A percentile compares a stretch with the other conserved stretches of the same genome.
Evolutionary conservation across 2,329 filamentous ascomycete genomes (phyloP).

Genomic region (Aureobasidium sp.): DNA sequence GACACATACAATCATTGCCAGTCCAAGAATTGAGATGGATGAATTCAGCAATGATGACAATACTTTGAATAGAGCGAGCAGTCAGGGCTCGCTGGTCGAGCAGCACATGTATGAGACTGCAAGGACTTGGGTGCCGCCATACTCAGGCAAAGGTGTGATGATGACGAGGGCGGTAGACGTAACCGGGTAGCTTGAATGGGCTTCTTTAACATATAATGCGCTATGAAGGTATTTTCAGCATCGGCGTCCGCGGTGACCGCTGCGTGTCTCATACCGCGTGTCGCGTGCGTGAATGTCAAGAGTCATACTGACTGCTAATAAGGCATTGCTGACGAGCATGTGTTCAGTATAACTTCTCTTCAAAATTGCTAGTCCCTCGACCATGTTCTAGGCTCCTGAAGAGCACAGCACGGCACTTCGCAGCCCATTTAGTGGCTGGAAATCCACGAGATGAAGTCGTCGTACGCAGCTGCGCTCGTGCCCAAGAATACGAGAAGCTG

Average conservation of each 20-base stretch:
- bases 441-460: neutral
- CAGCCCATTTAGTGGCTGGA: neutral
- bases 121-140: neutral
- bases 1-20: neutral
- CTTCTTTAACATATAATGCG: neutral
- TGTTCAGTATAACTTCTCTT: neutral
- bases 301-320: neutral
- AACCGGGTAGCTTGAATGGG: neutral
- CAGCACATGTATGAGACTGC: slow-evolving; percentile 8
- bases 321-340: neutral
- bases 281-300: neutral
- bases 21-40: neutral
- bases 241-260: neutral
- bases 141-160: slow-evolving; percentile 10
- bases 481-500: neutral
- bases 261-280: neutral
- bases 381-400: neutral
- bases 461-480: neutral
- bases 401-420: neutral
- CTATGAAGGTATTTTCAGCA: neutral
- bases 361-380: neutral
- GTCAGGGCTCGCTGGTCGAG: slow-evolving; percentile 9
- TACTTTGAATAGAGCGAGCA: neutral
- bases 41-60: neutral
- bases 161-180: slow-evolving; percentile 7